These are phyloP conservation scores for Calonectria crousiana DNA, from an alignment of 2,329 filamentous ascomycete species.

Conservation along the genomic window DNA sequence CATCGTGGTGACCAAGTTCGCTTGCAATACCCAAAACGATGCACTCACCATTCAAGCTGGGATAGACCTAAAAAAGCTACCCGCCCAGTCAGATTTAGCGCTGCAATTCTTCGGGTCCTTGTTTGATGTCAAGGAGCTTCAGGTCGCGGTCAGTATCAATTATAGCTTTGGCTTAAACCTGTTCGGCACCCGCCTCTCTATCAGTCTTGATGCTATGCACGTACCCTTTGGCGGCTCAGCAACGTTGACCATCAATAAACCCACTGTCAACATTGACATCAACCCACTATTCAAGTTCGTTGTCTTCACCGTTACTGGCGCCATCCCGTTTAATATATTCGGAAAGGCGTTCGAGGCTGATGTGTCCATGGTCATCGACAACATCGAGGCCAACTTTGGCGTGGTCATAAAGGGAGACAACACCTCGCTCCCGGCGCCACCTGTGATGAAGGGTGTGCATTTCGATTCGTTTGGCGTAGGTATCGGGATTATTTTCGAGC, in stretches of 20 bases:
- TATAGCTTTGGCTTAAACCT: background rate
- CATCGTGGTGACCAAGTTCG: background rate
- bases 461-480: slow-evolving; percentile 6
- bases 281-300: background rate
- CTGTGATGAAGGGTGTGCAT: slow-evolving; percentile 8
- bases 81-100: background rate
- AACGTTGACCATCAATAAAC: background rate
- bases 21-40: background rate
- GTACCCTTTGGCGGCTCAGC: background rate
- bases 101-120: background rate
- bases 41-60: background rate
- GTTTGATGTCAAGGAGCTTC: background rate
- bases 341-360: background rate
- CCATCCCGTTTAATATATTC: background rate
- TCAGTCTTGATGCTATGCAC: background rate
- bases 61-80: background rate
- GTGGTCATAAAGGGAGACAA: background rate
- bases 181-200: background rate
- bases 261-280: background rate
- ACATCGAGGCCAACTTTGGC: background rate
- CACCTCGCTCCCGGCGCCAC: background rate
- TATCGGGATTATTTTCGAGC: background rate
- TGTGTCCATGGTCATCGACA: background rate
- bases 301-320: background rate
- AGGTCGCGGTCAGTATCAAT: background rate